phyloP scores from a whole-genome alignment of 148 eudicot species.

The Chenopodium album region DNA sequence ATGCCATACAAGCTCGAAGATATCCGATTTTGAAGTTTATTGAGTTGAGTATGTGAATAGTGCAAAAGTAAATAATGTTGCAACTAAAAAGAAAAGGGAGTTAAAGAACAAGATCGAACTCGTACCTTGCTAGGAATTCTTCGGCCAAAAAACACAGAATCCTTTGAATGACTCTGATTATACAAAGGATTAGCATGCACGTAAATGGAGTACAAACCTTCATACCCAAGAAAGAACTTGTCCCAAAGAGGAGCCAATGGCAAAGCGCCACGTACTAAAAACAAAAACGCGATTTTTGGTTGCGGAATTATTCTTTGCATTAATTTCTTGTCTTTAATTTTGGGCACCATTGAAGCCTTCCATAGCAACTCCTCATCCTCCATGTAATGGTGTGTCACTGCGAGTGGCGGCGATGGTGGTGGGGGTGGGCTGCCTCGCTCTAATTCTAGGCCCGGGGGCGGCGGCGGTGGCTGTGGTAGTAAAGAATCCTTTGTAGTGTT shows the following conservation, averaged over 20 bases:
- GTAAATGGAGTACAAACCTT: slow-evolving; percentile 51
- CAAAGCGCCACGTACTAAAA: slow-evolving; percentile 50
- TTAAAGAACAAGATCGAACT: too few species aligned
- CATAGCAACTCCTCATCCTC: slow-evolving; percentile 49
- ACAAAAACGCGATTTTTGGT: slow-evolving; percentile 63
- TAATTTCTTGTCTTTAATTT: not conserved
- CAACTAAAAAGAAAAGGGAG: too few species aligned
- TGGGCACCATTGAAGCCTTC: slow-evolving; percentile 44
- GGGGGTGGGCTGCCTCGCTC: not conserved
- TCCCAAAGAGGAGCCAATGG: slow-evolving; percentile 64
- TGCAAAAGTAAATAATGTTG: too few species aligned
- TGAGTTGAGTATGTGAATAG: too few species aligned
- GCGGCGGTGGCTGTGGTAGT: not conserved
- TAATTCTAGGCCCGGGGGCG: not conserved
- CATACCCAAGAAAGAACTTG: slow-evolving; percentile 52
- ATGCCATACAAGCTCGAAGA: too few species aligned
- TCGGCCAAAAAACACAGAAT: slow-evolving; percentile 54
- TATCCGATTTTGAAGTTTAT: too few species aligned
- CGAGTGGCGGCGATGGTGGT: not conserved
- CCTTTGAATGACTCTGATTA: slow-evolving; percentile 31
- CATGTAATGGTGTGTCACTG: slow-evolving; percentile 25
- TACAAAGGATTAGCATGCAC: slow-evolving; percentile 54
- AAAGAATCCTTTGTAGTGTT: not conserved
- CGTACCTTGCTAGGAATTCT: slow-evolving; percentile 67
- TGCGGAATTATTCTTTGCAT: slow-evolving; percentile 2